A percentile compares a stretch with the other conserved stretches of the same genome.
Conservation (phyloP, 2,329 filamentous ascomycete genomes). For the Lomentospora prolificans region DNA sequence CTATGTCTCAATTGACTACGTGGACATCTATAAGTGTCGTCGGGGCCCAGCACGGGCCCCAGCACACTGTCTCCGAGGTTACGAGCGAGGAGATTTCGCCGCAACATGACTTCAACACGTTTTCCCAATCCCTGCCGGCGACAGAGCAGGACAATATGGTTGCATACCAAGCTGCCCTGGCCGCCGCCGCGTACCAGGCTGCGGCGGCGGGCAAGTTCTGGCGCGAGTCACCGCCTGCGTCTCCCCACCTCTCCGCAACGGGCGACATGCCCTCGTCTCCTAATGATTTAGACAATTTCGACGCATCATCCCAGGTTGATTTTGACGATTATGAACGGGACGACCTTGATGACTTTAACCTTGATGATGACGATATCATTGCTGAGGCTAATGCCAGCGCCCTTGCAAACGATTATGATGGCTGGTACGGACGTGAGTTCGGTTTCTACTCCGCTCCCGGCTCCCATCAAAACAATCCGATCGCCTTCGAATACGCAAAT, state of each 20-base stretch:
- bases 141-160: conserved; percentile 29
- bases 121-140: background rate
- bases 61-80: background rate
- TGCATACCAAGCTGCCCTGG: conserved; percentile 75
- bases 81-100: conserved; percentile 2
- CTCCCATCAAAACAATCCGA: conserved; percentile 28
- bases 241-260: conserved; percentile 11
- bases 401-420: conserved; percentile 82
- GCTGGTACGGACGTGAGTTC: conserved; percentile 93
- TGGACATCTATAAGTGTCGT: conserved; percentile 32
- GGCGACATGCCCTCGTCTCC: conserved; percentile 6
- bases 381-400: conserved; percentile 92
- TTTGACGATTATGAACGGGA: conserved; percentile 43
- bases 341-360: conserved; percentile 33
- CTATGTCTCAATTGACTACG: conserved; percentile 35
- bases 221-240: conserved; percentile 39
- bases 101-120: background rate
- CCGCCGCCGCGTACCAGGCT: conserved; percentile 69
- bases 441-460: conserved; percentile 73
- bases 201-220: conserved; percentile 67
- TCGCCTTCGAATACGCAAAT: conserved; percentile 53
- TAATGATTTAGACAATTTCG: conserved; percentile 9
- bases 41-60: no score
- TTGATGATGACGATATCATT: conserved; percentile 84
- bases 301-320: conserved; percentile 11